phyloP scores from a whole-genome alignment of 2,329 filamentous ascomycete species.

The Seiridium cupressi region DNA sequence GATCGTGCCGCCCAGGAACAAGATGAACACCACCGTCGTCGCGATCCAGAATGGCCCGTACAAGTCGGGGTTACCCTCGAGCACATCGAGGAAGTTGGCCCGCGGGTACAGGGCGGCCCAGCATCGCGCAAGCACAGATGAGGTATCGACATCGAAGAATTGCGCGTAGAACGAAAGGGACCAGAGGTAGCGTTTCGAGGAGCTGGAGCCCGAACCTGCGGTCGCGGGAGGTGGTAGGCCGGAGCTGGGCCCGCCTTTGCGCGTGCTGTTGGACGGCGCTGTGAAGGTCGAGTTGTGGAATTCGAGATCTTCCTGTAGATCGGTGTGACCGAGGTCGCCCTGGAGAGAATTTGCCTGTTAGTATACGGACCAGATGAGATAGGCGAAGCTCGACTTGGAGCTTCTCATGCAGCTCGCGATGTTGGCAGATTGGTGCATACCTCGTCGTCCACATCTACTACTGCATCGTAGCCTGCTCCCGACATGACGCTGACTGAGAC shows the following conservation, averaged over 20 bases:
- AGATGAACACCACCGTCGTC: constrained; percentile 91
- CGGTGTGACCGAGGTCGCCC: constrained; percentile 97
- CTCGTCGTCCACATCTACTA: constrained; percentile 96
- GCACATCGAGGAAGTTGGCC: constrained; percentile 92
- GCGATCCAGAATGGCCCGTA: constrained; percentile 99
- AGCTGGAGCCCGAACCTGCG: constrained; percentile 37
- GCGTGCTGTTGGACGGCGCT: constrained; percentile 44
- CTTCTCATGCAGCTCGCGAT: not conserved
- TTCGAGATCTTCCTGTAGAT: constrained; percentile 97
- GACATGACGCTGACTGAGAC: constrained; percentile 51
- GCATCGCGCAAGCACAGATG: constrained; percentile 82
- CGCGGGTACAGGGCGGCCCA: constrained; percentile 86
- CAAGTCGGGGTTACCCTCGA: constrained; percentile 94
- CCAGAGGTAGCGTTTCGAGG: constrained; percentile 87
- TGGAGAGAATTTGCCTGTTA: constrained; percentile 34
- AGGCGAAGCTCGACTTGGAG: constrained; percentile 9
- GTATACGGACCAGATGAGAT: not conserved
- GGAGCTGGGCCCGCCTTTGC: constrained; percentile 44
- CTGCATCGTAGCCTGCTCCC: constrained; percentile 91
- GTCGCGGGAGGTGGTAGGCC: constrained; percentile 58
- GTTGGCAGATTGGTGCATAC: constrained; percentile 42
- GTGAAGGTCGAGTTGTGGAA: constrained; percentile 93
- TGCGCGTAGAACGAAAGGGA: constrained; percentile 90
- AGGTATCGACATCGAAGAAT: constrained; percentile 98
- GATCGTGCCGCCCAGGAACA: constrained; percentile 94